These are phyloP conservation scores for Luffa acutangula DNA, from an alignment of 306 rosid genomes.

Conservation along the genomic window DNA sequence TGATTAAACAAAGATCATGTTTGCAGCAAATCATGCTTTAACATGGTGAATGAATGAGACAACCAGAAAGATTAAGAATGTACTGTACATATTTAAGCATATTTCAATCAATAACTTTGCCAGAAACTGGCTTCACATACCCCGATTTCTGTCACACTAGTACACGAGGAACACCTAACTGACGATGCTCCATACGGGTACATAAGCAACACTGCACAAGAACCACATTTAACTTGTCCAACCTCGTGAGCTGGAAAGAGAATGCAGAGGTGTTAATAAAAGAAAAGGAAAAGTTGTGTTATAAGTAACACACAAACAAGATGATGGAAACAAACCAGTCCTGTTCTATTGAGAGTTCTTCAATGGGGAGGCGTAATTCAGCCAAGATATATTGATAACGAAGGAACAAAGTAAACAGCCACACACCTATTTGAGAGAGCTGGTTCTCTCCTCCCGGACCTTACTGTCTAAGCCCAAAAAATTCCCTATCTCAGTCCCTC, in stretches of 20 bases:
- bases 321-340: no score
- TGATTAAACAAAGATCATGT: background rate
- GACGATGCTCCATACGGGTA: conserved; percentile 75
- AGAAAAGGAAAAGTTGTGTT: background rate
- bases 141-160: conserved; percentile 61
- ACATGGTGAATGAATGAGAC: background rate
- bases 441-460: no score
- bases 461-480: no score
- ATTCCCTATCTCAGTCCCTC: no score
- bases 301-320: background rate
- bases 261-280: conserved; percentile 2
- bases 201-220: conserved; percentile 70
- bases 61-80: background rate
- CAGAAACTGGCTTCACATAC: conserved; percentile 27
- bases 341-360: no score
- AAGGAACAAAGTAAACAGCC: no score
- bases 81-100: background rate
- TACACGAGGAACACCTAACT: conserved; percentile 75
- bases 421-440: no score
- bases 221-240: conserved; percentile 74
- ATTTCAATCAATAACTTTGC: background rate
- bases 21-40: background rate
- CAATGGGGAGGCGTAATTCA: no score
- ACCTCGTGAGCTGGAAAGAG: conserved; percentile 60
- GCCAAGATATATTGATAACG: no score